Conservation (phyloP, 495 filamentous ascomycete genomes). For the Neurospora sublineolata region DNA sequence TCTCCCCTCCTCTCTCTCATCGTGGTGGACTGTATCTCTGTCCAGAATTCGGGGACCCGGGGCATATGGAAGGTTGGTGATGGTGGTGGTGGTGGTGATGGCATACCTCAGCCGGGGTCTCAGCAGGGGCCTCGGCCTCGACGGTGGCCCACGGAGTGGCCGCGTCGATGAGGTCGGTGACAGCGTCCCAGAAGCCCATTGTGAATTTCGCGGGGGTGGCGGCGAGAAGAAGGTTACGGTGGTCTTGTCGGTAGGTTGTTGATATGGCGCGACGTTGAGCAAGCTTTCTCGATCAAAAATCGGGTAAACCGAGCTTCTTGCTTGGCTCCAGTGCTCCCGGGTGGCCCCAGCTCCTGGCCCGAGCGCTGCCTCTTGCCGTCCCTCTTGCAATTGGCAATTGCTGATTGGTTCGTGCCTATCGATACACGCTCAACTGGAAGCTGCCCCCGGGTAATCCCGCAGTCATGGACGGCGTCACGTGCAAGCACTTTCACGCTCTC, state of each 20-base stretch:
- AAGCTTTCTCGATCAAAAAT: constrained; percentile 21
- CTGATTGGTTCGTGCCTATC: constrained; percentile 1
- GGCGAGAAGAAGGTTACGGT: neutral
- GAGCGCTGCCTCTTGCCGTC: neutral
- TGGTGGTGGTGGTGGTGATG: neutral
- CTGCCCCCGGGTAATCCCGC: neutral
- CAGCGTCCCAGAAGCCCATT: constrained; percentile 48
- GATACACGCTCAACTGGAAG: constrained; percentile 4
- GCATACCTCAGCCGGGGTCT: constrained; percentile 13
- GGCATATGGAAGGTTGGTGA: neutral
- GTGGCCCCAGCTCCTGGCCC: neutral
- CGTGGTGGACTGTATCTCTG: neutral
- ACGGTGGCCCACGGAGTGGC: constrained; percentile 42
- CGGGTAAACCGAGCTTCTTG: constrained; percentile 13
- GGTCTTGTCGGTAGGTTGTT: neutral
- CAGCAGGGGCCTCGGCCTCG: constrained; percentile 43
- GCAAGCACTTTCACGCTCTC: neutral
- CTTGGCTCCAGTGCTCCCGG: neutral
- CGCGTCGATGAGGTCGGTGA: constrained; percentile 43
- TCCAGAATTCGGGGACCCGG: neutral
- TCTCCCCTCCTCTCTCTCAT: neutral
- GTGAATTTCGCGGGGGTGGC: constrained; percentile 11
- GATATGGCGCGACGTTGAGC: constrained; percentile 24
- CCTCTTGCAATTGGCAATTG: neutral
- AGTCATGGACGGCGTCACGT: neutral